phyloP scores from a whole-genome alignment of 1,284 basidiomycete genomes.

The Omphalotus olearius region DNA sequence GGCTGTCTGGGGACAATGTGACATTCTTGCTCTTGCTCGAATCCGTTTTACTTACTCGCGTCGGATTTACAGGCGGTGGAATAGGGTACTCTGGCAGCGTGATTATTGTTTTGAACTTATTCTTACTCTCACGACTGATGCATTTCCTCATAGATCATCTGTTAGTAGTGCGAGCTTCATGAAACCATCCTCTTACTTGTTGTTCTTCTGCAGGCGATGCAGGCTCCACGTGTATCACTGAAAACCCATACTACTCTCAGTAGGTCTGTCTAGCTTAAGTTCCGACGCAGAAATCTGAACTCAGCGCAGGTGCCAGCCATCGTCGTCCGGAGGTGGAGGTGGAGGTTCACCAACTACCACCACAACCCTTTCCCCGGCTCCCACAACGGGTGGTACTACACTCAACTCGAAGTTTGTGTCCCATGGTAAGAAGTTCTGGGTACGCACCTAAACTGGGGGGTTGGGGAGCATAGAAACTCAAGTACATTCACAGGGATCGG shows the following conservation, averaged over 20 bases:
- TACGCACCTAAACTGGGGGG: slow-evolving; percentile 3
- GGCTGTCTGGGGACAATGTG: neutral
- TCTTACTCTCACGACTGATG: neutral
- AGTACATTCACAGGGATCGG: slow-evolving; percentile 21
- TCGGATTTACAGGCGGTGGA: slow-evolving; percentile 24
- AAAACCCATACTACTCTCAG: slow-evolving; percentile 30
- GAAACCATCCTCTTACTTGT: slow-evolving; percentile 14
- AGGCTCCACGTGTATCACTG: slow-evolving; percentile 21
- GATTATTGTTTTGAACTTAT: slow-evolving; percentile 10
- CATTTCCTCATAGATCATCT: slow-evolving; percentile 19
- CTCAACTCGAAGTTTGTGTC: slow-evolving; percentile 26
- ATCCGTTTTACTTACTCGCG: neutral
- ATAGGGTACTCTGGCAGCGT: slow-evolving; percentile 26
- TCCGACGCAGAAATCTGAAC: neutral
- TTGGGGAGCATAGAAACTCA: neutral
- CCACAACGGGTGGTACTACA: slow-evolving; percentile 5
- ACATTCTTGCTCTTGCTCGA: neutral
- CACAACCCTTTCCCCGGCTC: slow-evolving; percentile 7
- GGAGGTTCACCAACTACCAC: slow-evolving; percentile 2
- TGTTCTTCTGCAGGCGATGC: slow-evolving; percentile 20
- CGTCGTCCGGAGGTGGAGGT: slow-evolving; percentile 12
- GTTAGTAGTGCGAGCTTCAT: slow-evolving; percentile 20
- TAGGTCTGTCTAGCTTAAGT: slow-evolving; percentile 14
- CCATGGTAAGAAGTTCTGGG: slow-evolving; percentile 30
- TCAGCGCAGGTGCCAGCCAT: slow-evolving; percentile 23